Evolutionary conservation across 2,329 filamentous ascomycete genomes (phyloP), one percentile per base, ranked within the genome.

Genomic region (Alternaria postmessia): DNA sequence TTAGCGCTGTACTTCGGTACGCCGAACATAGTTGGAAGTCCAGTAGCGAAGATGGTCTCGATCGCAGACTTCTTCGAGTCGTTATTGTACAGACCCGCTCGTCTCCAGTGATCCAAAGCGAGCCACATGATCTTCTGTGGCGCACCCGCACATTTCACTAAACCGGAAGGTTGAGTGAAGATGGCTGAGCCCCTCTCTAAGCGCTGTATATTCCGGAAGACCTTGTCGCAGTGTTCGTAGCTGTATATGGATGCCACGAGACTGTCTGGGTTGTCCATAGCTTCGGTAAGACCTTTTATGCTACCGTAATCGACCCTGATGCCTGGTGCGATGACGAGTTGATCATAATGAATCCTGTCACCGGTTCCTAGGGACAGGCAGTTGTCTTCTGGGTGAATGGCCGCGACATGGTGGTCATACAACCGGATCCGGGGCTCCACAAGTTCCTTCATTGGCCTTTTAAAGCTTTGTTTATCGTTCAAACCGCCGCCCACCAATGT

Each of bases 401-500:
- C 70, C 26, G 72, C 70, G 1, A 89, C 86, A 4, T 75, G 72
- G 1, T 84, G 75, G 56, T 82, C 80, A 78, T 90, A 90, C 66
- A 88, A 83, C 68, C 85, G 85, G 57, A 90, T 75, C 68, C 87
- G 87, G 20, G 84, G 73, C 64, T 89, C 84, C 5, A 90, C 74
- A 44, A 90, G 71, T 46, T 77, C 77, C 5, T 78, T 67, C 39
- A 89, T 73, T 1, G 83, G 84, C 58, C 78, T 76, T 48, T 83
- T 82, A 56, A 90, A 76, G 28, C 88, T 82, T 62, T 88, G 79
- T 72, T 87, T 88, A 46, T 79, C 83, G 76, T 89, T 89, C 42
- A 90, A 81, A 3, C 88, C 88, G 34, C 86, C 88, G 41, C 88
- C 88, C 2, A 90, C 88, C 0, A 91, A 80, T 3, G 88, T 90